Conservation (phyloP, 2,329 filamentous ascomycete species). For the Cryphonectria nitschkei region DNA sequence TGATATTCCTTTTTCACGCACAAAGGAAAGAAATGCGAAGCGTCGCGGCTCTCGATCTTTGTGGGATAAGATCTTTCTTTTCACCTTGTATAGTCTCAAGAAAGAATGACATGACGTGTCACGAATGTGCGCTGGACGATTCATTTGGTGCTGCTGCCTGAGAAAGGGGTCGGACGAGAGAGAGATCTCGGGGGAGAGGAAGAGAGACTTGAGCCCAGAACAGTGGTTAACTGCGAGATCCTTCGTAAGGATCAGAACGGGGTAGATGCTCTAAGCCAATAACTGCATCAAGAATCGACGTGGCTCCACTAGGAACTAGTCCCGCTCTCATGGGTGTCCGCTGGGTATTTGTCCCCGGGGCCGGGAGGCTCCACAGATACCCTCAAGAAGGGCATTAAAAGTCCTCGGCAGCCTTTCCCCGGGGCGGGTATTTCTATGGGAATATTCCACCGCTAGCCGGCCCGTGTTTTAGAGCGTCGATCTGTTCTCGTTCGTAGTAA, state of each 20-base stretch:
- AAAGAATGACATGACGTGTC: neutral
- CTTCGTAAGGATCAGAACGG: neutral
- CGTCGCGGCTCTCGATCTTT: neutral
- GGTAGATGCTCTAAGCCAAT: neutral
- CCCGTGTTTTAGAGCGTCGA: neutral
- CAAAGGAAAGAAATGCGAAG: neutral
- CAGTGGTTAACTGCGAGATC: neutral
- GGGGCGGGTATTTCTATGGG: neutral
- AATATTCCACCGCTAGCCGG: neutral
- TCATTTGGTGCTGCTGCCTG: neutral
- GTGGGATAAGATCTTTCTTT: neutral
- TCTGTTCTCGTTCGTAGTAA: neutral
- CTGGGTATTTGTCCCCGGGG: neutral
- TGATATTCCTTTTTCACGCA: too few relatives aligned
- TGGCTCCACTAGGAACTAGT: neutral
- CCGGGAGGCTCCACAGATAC: neutral
- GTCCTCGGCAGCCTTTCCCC: neutral
- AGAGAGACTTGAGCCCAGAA: too few relatives aligned
- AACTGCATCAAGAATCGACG: neutral
- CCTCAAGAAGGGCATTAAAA: neutral
- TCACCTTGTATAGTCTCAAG: neutral
- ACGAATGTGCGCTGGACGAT: neutral
- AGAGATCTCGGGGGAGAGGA: neutral
- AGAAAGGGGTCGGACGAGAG: too few relatives aligned
- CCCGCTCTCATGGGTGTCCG: neutral